phyloP scores from a whole-genome alignment of 495 filamentous ascomycete species.

The Evansstolkia leycettana region DNA sequence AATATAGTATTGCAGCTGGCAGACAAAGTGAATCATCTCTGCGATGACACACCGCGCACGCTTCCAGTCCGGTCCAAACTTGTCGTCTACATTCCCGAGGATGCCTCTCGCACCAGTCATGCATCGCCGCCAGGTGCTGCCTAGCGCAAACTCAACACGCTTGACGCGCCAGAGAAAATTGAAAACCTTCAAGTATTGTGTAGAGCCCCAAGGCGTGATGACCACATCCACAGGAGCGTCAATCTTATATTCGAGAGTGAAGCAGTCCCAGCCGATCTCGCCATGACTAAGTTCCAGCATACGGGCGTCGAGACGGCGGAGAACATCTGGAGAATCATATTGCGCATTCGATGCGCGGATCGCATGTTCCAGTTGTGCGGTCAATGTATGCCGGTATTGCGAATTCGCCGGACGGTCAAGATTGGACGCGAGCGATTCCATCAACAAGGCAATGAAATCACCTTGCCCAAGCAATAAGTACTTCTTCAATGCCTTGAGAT shows the following conservation, averaged over 20 bases:
- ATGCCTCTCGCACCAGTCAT: constrained; percentile 94
- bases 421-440: constrained; percentile 88
- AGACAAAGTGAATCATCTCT: constrained; percentile 98
- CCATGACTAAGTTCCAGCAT: constrained; percentile 93
- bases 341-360: constrained; percentile 96
- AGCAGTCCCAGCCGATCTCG: constrained; percentile 98
- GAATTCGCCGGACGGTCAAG: constrained; percentile 91
- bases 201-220: constrained; percentile 85
- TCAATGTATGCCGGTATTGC: constrained; percentile 90
- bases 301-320: constrained; percentile 83
- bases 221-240: constrained; percentile 96
- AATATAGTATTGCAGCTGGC: constrained; percentile 97
- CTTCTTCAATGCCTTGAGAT: constrained; percentile 83
- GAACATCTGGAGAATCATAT: constrained; percentile 85
- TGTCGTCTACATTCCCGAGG: constrained; percentile 65
- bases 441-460: constrained; percentile 93
- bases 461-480: constrained; percentile 92
- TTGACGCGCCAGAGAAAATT: constrained; percentile 99
- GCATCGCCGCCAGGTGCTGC: constrained; percentile 84
- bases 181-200: constrained; percentile 97
- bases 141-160: constrained; percentile 87
- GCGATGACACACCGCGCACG: constrained; percentile 73
- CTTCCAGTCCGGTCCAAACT: constrained; percentile 79
- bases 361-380: constrained; percentile 93
- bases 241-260: constrained; percentile 97